These are phyloP conservation scores for Aureobasidium zeae DNA, from an alignment of 2,329 filamentous ascomycete species.

Conservation along the genomic window DNA sequence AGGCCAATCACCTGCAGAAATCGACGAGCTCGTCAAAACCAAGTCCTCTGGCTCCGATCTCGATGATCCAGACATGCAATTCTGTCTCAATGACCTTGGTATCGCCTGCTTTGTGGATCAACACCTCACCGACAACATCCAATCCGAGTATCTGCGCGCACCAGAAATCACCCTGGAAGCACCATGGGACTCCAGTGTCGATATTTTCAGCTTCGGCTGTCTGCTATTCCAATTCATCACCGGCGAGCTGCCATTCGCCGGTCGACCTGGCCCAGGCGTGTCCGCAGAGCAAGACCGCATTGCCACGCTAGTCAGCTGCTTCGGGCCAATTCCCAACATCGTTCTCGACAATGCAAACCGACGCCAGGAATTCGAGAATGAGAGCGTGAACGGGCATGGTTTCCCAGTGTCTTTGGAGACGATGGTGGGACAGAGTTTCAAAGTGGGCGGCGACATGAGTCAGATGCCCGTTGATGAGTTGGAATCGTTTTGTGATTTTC, in stretches of 20 bases:
- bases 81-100: conserved; percentile 24
- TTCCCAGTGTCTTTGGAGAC: conserved; percentile 8
- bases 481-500: conserved; percentile 16
- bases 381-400: background rate
- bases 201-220: conserved; percentile 25
- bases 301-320: conserved; percentile 18
- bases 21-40: conserved; percentile 15
- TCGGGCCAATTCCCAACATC: conserved; percentile 18
- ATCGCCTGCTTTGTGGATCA: conserved; percentile 21
- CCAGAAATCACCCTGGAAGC: conserved; percentile 25
- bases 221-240: conserved; percentile 20
- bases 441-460: background rate
- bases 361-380: conserved; percentile 18
- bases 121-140: conserved; percentile 22
- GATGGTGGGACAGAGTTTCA: conserved; percentile 6
- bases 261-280: conserved; percentile 14
- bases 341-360: conserved; percentile 17
- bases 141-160: conserved; percentile 24
- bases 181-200: conserved; percentile 22
- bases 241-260: conserved; percentile 19
- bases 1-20: conserved; percentile 8
- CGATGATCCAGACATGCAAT: conserved; percentile 15
- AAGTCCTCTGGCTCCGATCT: conserved; percentile 6
- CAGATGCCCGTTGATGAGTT: conserved; percentile 16
- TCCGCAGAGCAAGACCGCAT: conserved; percentile 20